phyloP scores from a whole-genome alignment of 345 rosid species.

The Nephelium lappaceum region DNA sequence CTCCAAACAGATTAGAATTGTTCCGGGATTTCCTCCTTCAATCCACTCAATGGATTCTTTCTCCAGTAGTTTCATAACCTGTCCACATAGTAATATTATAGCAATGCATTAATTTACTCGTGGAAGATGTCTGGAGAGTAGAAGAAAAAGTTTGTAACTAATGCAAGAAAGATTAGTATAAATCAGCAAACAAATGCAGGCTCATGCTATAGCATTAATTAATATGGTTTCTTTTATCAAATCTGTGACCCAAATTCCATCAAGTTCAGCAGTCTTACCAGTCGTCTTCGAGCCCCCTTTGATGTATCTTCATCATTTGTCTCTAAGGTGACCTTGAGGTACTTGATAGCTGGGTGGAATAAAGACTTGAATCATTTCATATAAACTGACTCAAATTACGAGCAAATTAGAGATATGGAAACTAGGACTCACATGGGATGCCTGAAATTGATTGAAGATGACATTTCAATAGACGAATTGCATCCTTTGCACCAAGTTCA shows the following conservation, averaged over 20 bases:
- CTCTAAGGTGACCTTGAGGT: constrained; percentile 56
- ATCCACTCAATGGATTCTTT: constrained; percentile 54
- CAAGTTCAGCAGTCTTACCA: constrained; percentile 32
- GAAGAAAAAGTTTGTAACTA: neutral
- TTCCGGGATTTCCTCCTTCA: constrained; percentile 44
- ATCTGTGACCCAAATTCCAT: neutral
- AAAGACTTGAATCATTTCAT: neutral
- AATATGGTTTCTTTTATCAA: neutral
- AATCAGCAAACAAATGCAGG: neutral
- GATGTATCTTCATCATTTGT: constrained; percentile 34
- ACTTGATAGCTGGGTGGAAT: constrained; percentile 42
- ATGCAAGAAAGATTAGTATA: neutral
- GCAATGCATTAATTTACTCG: neutral
- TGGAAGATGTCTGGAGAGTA: neutral
- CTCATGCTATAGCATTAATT: too few relatives aligned
- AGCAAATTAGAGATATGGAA: constrained; percentile 14
- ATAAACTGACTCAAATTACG: constrained; percentile 2
- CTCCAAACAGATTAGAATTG: constrained; percentile 42
- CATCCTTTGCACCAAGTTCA: constrained; percentile 41
- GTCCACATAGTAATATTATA: neutral
- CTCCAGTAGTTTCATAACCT: constrained; percentile 55
- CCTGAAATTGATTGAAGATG: constrained; percentile 56
- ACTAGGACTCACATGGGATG: constrained; percentile 47
- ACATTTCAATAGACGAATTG: constrained; percentile 45
- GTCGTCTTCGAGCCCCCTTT: constrained; percentile 51